These are phyloP conservation scores for Kandelia obovata DNA, from an alignment of 345 rosid genomes.

Conservation along the genomic window DNA sequence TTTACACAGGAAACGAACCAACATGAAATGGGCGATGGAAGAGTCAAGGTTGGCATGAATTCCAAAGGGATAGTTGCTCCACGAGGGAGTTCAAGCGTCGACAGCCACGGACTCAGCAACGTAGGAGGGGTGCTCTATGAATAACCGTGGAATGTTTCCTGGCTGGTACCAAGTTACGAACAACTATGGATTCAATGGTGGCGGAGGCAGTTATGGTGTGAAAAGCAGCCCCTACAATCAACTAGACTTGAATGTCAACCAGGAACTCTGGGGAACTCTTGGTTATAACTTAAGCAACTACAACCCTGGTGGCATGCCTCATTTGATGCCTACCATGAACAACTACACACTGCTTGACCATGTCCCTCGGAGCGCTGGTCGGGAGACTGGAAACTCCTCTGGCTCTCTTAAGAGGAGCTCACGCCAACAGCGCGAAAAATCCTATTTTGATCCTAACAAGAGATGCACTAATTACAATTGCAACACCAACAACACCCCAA, in stretches of 20 bases:
- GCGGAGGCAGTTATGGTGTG: neutral
- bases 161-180: too few relatives aligned
- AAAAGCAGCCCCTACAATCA: neutral
- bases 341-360: conserved; percentile 1
- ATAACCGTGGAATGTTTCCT: too few relatives aligned
- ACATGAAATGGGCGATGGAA: neutral
- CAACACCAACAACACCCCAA: conserved; percentile 31
- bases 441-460: conserved; percentile 4
- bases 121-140: too few relatives aligned
- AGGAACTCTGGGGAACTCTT: too few relatives aligned
- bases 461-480: conserved; percentile 34
- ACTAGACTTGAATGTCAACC: too few relatives aligned
- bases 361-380: neutral
- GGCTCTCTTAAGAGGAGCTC: neutral
- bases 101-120: too few relatives aligned
- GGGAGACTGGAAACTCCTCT: conserved; percentile 9
- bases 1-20: neutral
- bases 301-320: neutral
- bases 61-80: neutral
- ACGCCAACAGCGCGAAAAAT: conserved; percentile 1
- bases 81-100: too few relatives aligned
- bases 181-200: too few relatives aligned
- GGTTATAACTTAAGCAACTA: neutral
- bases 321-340: neutral
- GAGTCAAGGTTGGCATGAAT: neutral